phyloP scores from a whole-genome alignment of 371 early-diverging fungal genomes.

The Zychaea mexicana region DNA sequence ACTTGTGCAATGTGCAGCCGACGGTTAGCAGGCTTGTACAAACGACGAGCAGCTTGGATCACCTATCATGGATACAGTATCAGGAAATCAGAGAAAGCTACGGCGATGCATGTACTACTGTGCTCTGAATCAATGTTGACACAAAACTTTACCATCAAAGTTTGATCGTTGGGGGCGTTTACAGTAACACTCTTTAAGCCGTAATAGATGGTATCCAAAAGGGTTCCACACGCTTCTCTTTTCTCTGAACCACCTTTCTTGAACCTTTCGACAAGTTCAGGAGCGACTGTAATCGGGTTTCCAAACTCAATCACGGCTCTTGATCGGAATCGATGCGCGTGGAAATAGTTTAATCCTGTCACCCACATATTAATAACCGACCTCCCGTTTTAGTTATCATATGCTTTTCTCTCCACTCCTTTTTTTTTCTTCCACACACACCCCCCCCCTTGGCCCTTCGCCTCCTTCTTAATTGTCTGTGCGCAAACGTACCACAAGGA shows the following conservation, averaged over 20 bases:
- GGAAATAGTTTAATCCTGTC: constrained; percentile 92
- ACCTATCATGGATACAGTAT: constrained; percentile 51
- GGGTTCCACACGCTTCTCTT: constrained; percentile 76
- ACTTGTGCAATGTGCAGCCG: constrained; percentile 79
- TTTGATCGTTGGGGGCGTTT: constrained; percentile 91
- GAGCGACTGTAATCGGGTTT: constrained; percentile 79
- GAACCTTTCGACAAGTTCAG: constrained; percentile 83
- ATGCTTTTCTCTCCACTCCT: not conserved
- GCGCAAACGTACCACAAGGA: constrained; percentile 66
- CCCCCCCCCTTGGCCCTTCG: too few relatives aligned
- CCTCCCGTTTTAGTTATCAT: not conserved
- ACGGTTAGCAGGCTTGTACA: constrained; percentile 88
- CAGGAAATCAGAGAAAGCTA: too few relatives aligned
- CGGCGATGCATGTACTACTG: too few relatives aligned
- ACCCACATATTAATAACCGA: not conserved
- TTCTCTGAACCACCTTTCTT: constrained; percentile 82
- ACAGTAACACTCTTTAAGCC: constrained; percentile 88
- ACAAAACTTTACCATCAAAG: constrained; percentile 72
- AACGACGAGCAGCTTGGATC: constrained; percentile 92
- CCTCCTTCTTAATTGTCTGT: not conserved
- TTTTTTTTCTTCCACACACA: not conserved
- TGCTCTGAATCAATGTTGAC: not conserved
- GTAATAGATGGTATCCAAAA: constrained; percentile 81
- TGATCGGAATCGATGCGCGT: constrained; percentile 95
- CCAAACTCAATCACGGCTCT: constrained; percentile 97